Evolutionary conservation across 352 stramenopile species (phyloP), one percentile per base, ranked within the genome.

Genomic region (Pythium dissimile): DNA sequence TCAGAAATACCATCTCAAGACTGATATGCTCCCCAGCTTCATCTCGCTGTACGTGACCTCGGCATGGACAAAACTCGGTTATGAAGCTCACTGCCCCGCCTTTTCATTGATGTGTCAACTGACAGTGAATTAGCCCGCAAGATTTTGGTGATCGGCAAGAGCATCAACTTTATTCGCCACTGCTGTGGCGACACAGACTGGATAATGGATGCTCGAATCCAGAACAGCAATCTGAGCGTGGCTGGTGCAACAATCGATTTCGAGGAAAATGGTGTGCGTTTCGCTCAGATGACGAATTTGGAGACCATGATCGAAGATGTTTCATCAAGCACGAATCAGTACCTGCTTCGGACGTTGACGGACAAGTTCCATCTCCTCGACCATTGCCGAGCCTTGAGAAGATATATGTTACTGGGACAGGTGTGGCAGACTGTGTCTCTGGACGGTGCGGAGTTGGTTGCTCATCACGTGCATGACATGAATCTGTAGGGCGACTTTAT

Each of bases 131-230:
- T 99, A 12, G 95, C 96, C 2, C 78, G 90, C 21, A 96, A 96
- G 32, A 97, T 98, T 42, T 70, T 99, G 20, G 75, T 97, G 21
- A 96, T 99, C 37, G 97, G 97, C 34, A 99, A 99, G 69, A 97
- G 93, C 38, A 99, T 99, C 64, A 99, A 99, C 77, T 99, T 99
- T 51, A 98, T 99, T 69, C 87, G 96, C 16, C 75, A 90, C 43
- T 98, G 94, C 74, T 97, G 97, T 46, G 77, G 86, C 11, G 93
- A 98, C 67, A 85, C 64, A 9, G 53, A 92, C 71, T 94, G 84
- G 84, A 73, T 92, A 20, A 86, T 92, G 77, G 77, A 91, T 15
- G 65, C 72, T 34, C 66, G 69, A 3, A 52, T 54, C 12, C 60
- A 62, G 23, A 58, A 46, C 38, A 62, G 27, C 66, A 84, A 50